Base-by-base conservation (phyloP, 176 grass and related monocot species). In the Aegilops sharonensis region DNA sequence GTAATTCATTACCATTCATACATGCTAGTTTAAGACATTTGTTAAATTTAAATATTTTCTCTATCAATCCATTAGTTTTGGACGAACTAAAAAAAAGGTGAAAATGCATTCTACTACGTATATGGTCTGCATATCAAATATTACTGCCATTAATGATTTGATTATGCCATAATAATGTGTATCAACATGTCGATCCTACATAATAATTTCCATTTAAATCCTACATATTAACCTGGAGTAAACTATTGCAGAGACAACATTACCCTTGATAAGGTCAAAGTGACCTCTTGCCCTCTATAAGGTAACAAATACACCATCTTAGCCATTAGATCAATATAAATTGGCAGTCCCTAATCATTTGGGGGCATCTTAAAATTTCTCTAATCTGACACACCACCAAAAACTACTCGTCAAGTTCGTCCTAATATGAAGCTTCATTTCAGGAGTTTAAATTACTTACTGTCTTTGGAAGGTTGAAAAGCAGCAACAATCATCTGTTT, bases 401-500 rank as follows among this genome's bases (percentile, higher is more conserved):
- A 54, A 54, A 54, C 50, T 54, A 54, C 50, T 54, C 15, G 50
- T 54, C 50, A 54, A 73, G 34, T 87, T 79, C 30, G 60, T 34
- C 27, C 36, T 50, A 35, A 9, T 67, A 45, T 52, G 61, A 85
- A 54, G 30, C 42, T 71, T 66, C 29, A 47, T 72, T 89, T 57
- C 18, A 85, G 74, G 61, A 89, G 35, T 23, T 78, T 61, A 86
- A 85, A 50, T 81, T 31, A 89, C 92, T 99, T 87, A 96, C 94
- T 79, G 12, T 74, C 68, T 75, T 91, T 72, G 17, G 92, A 78
- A 81, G 85, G 75, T 82, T 88, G 57, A 63, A 84, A 93, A 78
- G 97, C 94, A 57, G 90, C 92, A 88, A 89, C 90, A 85, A 72
- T 89, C 60, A 45, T 86, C 72, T 96, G 92, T 79, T 92, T 92